Percentiles rank a stretch among this genome's conserved stretches.
These are phyloP conservation scores for Acacia melanoxylon DNA, from an alignment of 306 rosid species.

Conservation along the genomic window DNA sequence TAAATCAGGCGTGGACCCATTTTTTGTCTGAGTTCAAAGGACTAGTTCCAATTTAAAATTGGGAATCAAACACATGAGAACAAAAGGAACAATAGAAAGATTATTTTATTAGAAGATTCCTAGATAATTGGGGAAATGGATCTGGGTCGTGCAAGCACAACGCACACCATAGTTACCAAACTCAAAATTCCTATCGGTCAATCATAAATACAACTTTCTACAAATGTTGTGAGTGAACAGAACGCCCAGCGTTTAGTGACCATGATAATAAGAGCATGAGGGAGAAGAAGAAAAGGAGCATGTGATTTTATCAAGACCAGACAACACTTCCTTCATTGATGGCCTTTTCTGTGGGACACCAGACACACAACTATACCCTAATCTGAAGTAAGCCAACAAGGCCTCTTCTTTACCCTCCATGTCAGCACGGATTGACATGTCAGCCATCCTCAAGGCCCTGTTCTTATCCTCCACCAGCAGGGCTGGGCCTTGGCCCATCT, in stretches of 20 bases:
- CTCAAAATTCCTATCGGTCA: slow-evolving; percentile 6
- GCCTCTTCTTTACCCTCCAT: slow-evolving; percentile 89
- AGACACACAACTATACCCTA: slow-evolving; percentile 80
- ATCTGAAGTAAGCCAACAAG: slow-evolving; percentile 63
- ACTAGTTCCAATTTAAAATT: neutral
- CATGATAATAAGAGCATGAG: slow-evolving; percentile 50
- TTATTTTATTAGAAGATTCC: neutral
- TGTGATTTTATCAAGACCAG: slow-evolving; percentile 77
- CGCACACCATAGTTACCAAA: neutral
- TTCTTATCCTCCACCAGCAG: slow-evolving; percentile 57
- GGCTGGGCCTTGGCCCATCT: slow-evolving; percentile 65
- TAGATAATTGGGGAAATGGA: slow-evolving; percentile 37
- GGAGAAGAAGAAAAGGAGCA: slow-evolving; percentile 37
- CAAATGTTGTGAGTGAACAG: slow-evolving; percentile 31
- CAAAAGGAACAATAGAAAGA: neutral
- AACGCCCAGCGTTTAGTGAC: slow-evolving; percentile 41
- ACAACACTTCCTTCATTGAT: slow-evolving; percentile 79
- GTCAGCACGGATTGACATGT: slow-evolving; percentile 69
- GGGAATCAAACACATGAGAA: neutral
- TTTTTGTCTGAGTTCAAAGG: neutral
- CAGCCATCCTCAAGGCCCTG: slow-evolving; percentile 80
- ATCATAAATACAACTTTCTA: slow-evolving; percentile 64
- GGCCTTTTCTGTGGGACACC: slow-evolving; percentile 87
- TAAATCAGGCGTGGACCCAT: no score
- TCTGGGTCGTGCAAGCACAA: slow-evolving; percentile 14